A percentile compares a stretch with the other conserved stretches of the same genome.
Evolutionary conservation across 345 rosid species (phyloP).

Genomic region (Atalantia buxifolia): DNA sequence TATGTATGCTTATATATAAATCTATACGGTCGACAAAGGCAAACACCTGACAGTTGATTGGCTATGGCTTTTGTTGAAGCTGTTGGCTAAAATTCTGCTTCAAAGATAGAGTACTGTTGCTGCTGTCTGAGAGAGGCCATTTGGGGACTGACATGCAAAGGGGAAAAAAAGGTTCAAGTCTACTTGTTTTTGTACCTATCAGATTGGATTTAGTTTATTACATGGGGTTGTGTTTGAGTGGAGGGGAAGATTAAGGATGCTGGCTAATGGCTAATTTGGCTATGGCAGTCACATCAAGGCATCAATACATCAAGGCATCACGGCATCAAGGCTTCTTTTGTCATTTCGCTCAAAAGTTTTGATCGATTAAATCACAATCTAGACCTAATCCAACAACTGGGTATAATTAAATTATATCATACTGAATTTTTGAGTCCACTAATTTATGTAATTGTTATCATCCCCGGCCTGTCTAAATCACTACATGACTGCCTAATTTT

Average conservation of each 20-base stretch:
- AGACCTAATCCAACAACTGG: conserved; percentile 12
- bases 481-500: not conserved
- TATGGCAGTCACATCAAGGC: conserved; percentile 1
- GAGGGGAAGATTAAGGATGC: not conserved
- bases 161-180: not conserved
- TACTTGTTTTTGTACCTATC: not conserved
- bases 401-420: not conserved
- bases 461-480: not conserved
- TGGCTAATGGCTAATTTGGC: not conserved
- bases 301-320: not conserved
- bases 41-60: conserved; percentile 15
- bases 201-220: not conserved
- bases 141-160: conserved; percentile 6
- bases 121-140: not conserved
- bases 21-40: not conserved
- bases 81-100: not conserved
- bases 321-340: not conserved
- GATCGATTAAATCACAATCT: not conserved
- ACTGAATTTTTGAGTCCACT: not conserved
- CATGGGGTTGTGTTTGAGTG: not conserved
- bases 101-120: not conserved
- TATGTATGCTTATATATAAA: no score
- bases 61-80: not conserved
- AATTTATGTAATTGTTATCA: not conserved
- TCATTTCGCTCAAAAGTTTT: not conserved